These are phyloP conservation scores for Iberis pinnata DNA, from an alignment of 345 rosid genomes.

Conservation along the genomic window DNA sequence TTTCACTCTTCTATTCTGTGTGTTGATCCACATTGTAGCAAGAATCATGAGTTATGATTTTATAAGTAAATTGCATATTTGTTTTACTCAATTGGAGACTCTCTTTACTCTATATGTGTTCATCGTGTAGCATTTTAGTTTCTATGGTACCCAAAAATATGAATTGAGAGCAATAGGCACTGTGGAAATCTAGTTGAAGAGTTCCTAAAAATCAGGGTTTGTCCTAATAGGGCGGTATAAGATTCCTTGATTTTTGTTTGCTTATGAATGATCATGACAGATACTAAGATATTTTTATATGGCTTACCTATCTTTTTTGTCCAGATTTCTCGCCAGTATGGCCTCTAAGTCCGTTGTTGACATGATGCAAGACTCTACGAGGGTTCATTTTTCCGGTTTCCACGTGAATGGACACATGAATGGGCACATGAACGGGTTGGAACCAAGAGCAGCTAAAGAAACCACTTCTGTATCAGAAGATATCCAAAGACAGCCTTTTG, in stretches of 20 bases:
- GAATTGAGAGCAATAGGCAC: too few species aligned
- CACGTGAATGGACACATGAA: slow-evolving; percentile 19
- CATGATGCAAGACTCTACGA: slow-evolving; percentile 79
- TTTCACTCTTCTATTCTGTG: too few species aligned
- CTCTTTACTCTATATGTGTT: too few species aligned
- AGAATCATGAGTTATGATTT: too few species aligned
- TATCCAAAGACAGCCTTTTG: slow-evolving; percentile 76
- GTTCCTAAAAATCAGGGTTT: background rate
- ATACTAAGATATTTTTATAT: background rate
- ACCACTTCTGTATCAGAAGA: slow-evolving; percentile 42
- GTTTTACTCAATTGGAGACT: too few species aligned
- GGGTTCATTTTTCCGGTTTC: slow-evolving; percentile 84
- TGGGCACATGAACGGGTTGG: slow-evolving; percentile 66
- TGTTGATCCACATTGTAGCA: too few species aligned
- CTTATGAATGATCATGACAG: slow-evolving; percentile 10
- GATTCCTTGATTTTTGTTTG: slow-evolving; percentile 6
- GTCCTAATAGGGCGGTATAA: background rate
- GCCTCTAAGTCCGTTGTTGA: slow-evolving; percentile 55
- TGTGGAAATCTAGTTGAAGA: too few species aligned
- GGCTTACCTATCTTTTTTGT: background rate
- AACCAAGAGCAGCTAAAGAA: slow-evolving; percentile 35
- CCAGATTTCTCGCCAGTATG: slow-evolving; percentile 15
- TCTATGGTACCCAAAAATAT: too few species aligned
- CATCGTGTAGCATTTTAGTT: too few species aligned
- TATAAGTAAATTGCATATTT: too few species aligned